These are phyloP conservation scores for Coemansia sp. DNA, from an alignment of 192 early-diverging fungal genomes.

Conservation along the genomic window DNA sequence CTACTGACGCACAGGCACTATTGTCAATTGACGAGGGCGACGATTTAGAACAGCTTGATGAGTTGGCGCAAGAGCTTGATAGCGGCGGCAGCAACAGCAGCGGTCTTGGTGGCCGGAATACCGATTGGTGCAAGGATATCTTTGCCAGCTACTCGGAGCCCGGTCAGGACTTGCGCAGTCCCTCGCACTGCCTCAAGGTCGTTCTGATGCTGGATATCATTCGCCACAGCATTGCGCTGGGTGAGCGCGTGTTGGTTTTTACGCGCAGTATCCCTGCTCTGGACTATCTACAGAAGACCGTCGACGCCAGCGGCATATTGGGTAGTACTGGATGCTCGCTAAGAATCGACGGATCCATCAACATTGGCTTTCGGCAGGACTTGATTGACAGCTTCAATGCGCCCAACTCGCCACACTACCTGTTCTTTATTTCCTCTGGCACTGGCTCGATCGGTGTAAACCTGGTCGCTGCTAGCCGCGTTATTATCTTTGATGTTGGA, in stretches of 20 bases:
- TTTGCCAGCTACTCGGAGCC: background rate
- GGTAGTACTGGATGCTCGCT: slow-evolving; percentile 17
- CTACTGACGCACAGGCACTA: background rate
- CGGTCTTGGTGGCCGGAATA: slow-evolving; percentile 6
- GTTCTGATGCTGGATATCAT: slow-evolving; percentile 61
- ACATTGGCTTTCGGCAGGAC: slow-evolving; percentile 49
- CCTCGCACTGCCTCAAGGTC: slow-evolving; percentile 54
- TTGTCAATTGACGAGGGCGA: slow-evolving; percentile 1
- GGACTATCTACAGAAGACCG: slow-evolving; percentile 35
- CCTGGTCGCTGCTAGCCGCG: slow-evolving; percentile 66
- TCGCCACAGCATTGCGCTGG: slow-evolving; percentile 29
- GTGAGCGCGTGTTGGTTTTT: slow-evolving; percentile 75
- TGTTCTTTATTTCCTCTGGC: slow-evolving; percentile 64
- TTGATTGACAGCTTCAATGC: slow-evolving; percentile 67
- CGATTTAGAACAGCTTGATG: slow-evolving; percentile 4
- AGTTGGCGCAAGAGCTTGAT: background rate
- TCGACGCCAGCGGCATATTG: slow-evolving; percentile 8
- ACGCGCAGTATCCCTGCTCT: slow-evolving; percentile 68
- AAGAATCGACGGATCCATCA: slow-evolving; percentile 59
- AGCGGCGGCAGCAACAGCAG: background rate
- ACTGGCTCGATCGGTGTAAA: slow-evolving; percentile 64
- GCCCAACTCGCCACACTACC: slow-evolving; percentile 14
- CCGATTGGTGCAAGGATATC: slow-evolving; percentile 11
- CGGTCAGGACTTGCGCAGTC: slow-evolving; percentile 10
- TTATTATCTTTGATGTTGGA: slow-evolving; percentile 70